Evolutionary conservation across 2,329 filamentous ascomycete genomes (phyloP).

Genomic region (Phialophora tarda): DNA sequence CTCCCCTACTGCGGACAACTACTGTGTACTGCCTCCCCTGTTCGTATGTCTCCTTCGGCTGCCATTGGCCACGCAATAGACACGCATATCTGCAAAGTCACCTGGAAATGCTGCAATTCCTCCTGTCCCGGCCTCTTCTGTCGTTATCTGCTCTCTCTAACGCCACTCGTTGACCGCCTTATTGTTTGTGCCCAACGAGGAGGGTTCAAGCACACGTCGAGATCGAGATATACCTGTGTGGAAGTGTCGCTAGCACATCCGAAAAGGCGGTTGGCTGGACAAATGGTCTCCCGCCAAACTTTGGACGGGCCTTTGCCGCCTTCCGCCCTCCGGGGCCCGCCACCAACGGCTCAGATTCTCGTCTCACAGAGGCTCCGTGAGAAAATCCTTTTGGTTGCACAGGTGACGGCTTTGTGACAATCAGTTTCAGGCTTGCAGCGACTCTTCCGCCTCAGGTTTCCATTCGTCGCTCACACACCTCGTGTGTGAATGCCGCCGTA

Average conservation of each 20-base stretch:
- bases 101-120: slow-evolving; percentile 17
- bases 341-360: slow-evolving; percentile 6
- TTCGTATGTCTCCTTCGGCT: not conserved
- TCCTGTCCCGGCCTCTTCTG: not conserved
- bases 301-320: slow-evolving; percentile 32
- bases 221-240: not conserved
- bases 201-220: not conserved
- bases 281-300: slow-evolving; percentile 24
- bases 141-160: not conserved
- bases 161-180: slow-evolving; percentile 21
- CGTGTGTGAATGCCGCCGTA: slow-evolving; percentile 15
- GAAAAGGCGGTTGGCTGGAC: slow-evolving; percentile 33
- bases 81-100: slow-evolving; percentile 24
- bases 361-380: slow-evolving; percentile 5
- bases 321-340: slow-evolving; percentile 14
- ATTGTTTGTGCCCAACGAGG: slow-evolving; percentile 20
- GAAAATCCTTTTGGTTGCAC: slow-evolving; percentile 20
- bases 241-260: not conserved
- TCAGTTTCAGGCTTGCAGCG: slow-evolving; percentile 23
- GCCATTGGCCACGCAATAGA: slow-evolving; percentile 18
- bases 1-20: not conserved
- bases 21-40: not conserved
- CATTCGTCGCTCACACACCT: slow-evolving; percentile 18
- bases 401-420: slow-evolving; percentile 24
- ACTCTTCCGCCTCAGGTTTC: slow-evolving; percentile 1